Evolutionary conservation across 805 yeast genomes (phyloP).

Genomic region (Suhomyces pyralidae): DNA sequence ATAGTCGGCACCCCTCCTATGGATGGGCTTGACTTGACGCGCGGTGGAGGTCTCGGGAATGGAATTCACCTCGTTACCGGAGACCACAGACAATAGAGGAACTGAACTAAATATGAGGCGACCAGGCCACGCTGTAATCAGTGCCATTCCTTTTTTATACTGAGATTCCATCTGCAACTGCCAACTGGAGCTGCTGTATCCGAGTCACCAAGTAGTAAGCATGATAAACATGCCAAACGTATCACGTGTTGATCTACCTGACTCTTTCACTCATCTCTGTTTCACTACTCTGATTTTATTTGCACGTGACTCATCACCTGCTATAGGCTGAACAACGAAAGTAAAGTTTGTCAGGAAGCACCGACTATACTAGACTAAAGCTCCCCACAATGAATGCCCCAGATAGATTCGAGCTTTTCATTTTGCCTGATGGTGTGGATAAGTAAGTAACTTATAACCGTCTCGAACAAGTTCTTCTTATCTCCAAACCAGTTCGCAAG

Average conservation of each 20-base stretch:
- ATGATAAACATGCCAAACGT: background rate
- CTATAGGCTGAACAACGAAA: background rate
- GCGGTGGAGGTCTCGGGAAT: background rate
- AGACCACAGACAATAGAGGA: background rate
- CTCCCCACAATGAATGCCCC: slow-evolving; percentile 84
- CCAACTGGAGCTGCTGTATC: background rate
- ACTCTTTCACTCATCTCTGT: background rate
- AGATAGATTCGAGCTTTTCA: slow-evolving; percentile 94
- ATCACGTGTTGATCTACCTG: background rate
- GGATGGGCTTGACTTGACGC: background rate
- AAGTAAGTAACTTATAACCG: slow-evolving; percentile 51
- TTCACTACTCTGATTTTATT: background rate
- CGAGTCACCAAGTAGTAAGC: background rate
- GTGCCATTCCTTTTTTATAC: background rate
- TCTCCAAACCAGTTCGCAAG: background rate
- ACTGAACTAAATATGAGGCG: background rate
- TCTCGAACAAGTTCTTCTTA: no score
- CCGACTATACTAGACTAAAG: background rate
- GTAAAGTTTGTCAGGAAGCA: background rate
- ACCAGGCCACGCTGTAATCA: background rate
- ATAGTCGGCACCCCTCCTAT: slow-evolving; percentile 1
- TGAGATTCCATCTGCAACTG: background rate
- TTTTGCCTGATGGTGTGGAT: slow-evolving; percentile 95
- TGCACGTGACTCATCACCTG: background rate
- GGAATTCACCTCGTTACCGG: background rate